Percentiles rank a stretch among this genome's conserved stretches.
phyloP scores from a whole-genome alignment of 163 green algal genomes.

The Chlorella variabilis region DNA sequence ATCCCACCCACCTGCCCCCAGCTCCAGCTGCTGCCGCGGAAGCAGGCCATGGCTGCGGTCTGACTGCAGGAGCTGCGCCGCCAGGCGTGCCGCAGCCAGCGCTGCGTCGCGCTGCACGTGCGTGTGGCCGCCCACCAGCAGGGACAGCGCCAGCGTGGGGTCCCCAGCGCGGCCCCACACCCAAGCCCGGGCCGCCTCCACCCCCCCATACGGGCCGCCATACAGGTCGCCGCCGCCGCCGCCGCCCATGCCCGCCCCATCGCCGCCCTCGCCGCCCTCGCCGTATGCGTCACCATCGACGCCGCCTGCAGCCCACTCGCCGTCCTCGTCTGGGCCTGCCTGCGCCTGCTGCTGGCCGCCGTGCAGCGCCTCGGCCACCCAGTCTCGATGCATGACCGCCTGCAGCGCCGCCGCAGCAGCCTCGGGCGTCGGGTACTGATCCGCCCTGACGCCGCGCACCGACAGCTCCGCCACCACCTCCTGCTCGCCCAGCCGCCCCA shows the following conservation, averaged over 20 bases:
- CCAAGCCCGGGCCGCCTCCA: neutral
- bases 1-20: neutral
- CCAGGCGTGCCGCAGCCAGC: constrained; percentile 35
- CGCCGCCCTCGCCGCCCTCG: neutral
- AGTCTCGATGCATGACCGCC: constrained; percentile 19
- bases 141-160: constrained; percentile 27
- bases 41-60: constrained; percentile 34
- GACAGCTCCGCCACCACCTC: constrained; percentile 16
- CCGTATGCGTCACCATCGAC: neutral
- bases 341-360: neutral
- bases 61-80: constrained; percentile 39
- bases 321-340: neutral
- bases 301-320: neutral
- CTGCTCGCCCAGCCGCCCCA: neutral
- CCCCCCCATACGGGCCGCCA: neutral
- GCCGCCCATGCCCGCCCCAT: neutral
- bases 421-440: neutral
- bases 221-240: neutral
- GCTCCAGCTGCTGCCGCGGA: constrained; percentile 1
- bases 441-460: neutral
- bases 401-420: constrained; percentile 6
- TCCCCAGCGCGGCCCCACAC: constrained; percentile 12
- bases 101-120: constrained; percentile 22
- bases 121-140: constrained; percentile 37
- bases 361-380: constrained; percentile 25